phyloP scores from a whole-genome alignment of 768 basidiomycete species.

The Russula griseocarnosa region DNA sequence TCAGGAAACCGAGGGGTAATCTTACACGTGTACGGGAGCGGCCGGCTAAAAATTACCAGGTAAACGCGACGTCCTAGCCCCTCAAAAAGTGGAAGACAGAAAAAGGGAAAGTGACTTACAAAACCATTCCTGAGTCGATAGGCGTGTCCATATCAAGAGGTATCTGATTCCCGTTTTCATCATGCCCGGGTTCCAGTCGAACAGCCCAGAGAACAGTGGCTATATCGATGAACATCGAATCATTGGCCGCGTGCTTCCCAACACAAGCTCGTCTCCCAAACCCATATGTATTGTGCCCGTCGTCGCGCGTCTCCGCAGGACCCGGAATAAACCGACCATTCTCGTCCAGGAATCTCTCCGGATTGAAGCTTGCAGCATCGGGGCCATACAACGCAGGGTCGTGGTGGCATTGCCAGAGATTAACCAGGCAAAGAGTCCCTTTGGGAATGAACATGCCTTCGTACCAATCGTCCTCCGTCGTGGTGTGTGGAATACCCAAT shows the following conservation, averaged over 20 bases:
- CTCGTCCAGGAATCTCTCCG: conserved; percentile 26
- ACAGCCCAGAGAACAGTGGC: conserved; percentile 28
- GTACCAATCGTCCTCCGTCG: conserved; percentile 32
- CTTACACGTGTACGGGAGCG: conserved; percentile 1
- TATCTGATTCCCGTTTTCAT: conserved; percentile 17
- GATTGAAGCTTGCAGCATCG: conserved; percentile 27
- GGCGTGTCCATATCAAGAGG: not conserved
- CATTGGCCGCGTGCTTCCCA: conserved; percentile 27
- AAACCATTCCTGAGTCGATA: conserved; percentile 14
- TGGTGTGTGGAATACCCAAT: conserved; percentile 2
- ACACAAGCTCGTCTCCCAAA: conserved; percentile 26
- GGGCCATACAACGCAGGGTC: conserved; percentile 19
- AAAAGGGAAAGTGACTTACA: conserved; percentile 14
- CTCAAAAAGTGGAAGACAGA: too few relatives aligned
- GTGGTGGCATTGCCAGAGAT: conserved; percentile 26
- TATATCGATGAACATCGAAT: conserved; percentile 28
- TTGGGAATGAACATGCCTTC: conserved; percentile 35
- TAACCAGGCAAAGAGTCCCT: conserved; percentile 35
- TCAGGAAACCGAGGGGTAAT: conserved; percentile 16
- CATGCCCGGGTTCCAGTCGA: conserved; percentile 15
- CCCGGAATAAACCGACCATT: conserved; percentile 4
- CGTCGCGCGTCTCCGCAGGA: conserved; percentile 12
- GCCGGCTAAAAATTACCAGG: not conserved
- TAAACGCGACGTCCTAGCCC: not conserved
- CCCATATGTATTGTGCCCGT: conserved; percentile 24